A percentile compares a stretch with the other conserved stretches of the same genome.
Conservation (phyloP, 352 stramenopile species). For the Globisporangium carolinianum region DNA sequence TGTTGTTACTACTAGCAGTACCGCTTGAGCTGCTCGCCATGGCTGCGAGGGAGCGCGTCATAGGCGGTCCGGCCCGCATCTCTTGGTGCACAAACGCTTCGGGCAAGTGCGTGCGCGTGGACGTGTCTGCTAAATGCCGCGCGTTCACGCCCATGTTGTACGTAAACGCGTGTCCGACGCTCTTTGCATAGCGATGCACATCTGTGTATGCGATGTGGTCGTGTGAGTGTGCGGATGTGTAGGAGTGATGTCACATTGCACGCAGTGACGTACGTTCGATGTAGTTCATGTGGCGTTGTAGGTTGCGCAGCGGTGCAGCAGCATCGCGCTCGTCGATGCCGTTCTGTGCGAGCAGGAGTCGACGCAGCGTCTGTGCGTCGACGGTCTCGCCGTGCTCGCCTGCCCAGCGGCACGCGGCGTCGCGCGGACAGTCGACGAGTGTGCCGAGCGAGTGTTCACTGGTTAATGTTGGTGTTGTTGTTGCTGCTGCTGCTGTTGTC, state of each 20-base stretch:
- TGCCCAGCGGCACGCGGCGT: slow-evolving; percentile 46
- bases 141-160: slow-evolving; percentile 65
- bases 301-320: slow-evolving; percentile 31
- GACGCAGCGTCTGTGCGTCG: slow-evolving; percentile 27
- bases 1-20: slow-evolving; percentile 2
- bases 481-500: slow-evolving; percentile 4
- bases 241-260: background rate
- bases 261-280: slow-evolving; percentile 41
- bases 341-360: slow-evolving; percentile 39
- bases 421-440: slow-evolving; percentile 37
- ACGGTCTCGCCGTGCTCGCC: slow-evolving; percentile 36
- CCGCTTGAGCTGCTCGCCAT: slow-evolving; percentile 17
- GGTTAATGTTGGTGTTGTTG: background rate
- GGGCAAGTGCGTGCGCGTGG: slow-evolving; percentile 31
- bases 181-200: slow-evolving; percentile 49
- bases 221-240: background rate
- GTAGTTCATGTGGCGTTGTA: slow-evolving; percentile 73
- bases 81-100: slow-evolving; percentile 58
- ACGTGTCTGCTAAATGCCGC: slow-evolving; percentile 45
- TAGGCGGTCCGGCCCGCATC: slow-evolving; percentile 18
- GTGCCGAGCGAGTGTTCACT: slow-evolving; percentile 31
- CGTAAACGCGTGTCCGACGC: slow-evolving; percentile 46
- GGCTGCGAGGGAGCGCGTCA: slow-evolving; percentile 17
- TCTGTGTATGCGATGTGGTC: slow-evolving; percentile 18
- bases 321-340: slow-evolving; percentile 18